Percentiles rank a stretch among this genome's conserved stretches.
Conservation (phyloP, 169 alveolate genomes). For the Cyclospora cayetanensis region DNA sequence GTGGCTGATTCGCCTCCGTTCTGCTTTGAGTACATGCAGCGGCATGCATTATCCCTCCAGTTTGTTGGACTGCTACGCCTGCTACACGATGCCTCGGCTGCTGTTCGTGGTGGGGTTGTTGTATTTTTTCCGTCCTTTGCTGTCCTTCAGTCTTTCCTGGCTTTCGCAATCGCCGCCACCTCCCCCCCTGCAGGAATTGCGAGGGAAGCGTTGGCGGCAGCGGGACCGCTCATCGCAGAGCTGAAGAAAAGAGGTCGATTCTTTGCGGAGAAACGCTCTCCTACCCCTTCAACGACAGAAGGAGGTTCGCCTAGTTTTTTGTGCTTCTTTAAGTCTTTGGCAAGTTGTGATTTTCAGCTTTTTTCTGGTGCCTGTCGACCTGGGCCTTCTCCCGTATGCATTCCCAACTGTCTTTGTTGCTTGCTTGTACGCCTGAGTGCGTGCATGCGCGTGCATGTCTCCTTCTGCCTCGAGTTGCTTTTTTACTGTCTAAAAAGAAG, state of each 20-base stretch:
- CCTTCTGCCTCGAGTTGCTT: no score
- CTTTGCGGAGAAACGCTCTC: slow-evolving; percentile 29
- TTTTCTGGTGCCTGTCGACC: not conserved
- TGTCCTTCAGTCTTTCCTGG: slow-evolving; percentile 19
- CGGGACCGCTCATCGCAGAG: not conserved
- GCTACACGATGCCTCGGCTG: not conserved
- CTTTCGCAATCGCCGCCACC: no score
- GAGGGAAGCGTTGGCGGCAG: not conserved
- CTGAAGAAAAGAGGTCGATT: not conserved
- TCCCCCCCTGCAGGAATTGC: slow-evolving; percentile 28
- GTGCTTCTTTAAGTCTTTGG: no score
- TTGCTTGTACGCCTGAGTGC: not conserved
- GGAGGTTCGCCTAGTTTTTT: not conserved
- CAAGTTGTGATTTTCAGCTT: not conserved
- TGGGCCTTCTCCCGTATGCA: not conserved
- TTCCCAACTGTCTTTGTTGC: no score
- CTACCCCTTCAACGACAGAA: not conserved
- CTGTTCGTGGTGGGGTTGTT: slow-evolving; percentile 35
- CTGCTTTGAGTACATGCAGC: slow-evolving; percentile 36
- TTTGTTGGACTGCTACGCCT: slow-evolving; percentile 16
- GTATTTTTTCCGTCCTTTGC: slow-evolving; percentile 39
- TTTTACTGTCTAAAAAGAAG: not conserved
- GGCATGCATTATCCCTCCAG: slow-evolving; percentile 23
- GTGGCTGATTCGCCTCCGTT: not conserved
- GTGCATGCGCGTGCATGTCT: not conserved